Conservation (phyloP, 495 filamentous ascomycete genomes). For the Eremomyces bilateralis region DNA sequence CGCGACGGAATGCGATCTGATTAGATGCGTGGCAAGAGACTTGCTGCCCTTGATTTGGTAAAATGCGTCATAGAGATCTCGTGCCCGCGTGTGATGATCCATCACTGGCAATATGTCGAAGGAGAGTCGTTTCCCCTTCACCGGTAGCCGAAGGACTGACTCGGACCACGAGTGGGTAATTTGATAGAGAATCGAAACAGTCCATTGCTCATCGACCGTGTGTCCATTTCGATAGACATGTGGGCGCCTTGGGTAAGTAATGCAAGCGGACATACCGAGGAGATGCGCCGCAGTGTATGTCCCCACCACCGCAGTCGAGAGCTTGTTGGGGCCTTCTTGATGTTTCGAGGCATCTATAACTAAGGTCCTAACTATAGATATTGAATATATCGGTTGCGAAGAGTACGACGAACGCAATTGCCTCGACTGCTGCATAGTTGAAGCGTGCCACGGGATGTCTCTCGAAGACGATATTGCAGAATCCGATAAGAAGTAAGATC, state of each 20-base stretch:
- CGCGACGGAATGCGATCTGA: not conserved
- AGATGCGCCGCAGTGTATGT: no score
- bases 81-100: not conserved
- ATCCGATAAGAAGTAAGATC: not conserved
- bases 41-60: not conserved
- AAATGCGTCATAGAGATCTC: conserved; percentile 1
- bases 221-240: not conserved
- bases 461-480: not conserved
- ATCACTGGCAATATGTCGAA: not conserved
- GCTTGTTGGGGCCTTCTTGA: no score
- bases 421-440: not conserved
- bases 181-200: not conserved
- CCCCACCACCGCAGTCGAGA: no score
- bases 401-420: not conserved
- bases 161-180: not conserved
- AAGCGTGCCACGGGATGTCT: not conserved
- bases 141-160: not conserved
- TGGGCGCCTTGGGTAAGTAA: not conserved
- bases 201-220: not conserved
- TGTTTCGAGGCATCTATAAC: not conserved
- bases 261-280: not conserved
- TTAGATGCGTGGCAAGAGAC: not conserved
- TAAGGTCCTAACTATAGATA: not conserved
- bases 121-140: not conserved
- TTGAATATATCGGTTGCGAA: not conserved